A percentile compares a stretch with the other conserved stretches of the same genome.
Conservation (phyloP, 768 basidiomycete genomes). For the Tulasnella sp. region DNA sequence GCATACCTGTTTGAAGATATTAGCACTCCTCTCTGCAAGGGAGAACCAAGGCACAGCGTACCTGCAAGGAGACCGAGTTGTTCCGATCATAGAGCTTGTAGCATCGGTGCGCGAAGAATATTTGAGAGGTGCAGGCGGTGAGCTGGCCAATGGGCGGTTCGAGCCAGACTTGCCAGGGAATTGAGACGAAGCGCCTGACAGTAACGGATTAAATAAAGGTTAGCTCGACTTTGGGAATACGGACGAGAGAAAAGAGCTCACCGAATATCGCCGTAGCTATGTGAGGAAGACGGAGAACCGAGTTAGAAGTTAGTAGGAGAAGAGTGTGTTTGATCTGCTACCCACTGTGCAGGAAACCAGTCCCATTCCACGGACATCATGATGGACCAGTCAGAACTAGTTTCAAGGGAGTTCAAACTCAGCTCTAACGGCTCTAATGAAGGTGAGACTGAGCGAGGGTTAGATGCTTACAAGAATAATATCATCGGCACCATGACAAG, state of each 20-base stretch:
- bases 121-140: background rate
- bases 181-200: background rate
- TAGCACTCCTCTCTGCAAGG: too few species aligned
- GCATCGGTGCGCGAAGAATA: conserved; percentile 1
- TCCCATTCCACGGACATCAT: background rate
- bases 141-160: background rate
- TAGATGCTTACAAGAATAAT: background rate
- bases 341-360: background rate
- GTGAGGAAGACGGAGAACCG: background rate
- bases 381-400: background rate
- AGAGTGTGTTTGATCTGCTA: background rate
- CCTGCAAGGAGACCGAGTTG: background rate
- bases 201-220: background rate
- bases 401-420: background rate
- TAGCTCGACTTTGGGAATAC: background rate
- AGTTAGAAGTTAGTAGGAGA: background rate
- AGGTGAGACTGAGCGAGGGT: background rate
- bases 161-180: background rate
- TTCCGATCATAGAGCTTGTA: background rate
- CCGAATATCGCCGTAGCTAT: background rate
- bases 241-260: background rate
- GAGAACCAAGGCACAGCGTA: too few species aligned
- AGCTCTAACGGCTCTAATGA: background rate
- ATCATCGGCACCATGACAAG: background rate
- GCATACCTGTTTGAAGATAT: too few species aligned